Conservation (phyloP, 306 rosid genomes). For the Aeschynomene evenia region DNA sequence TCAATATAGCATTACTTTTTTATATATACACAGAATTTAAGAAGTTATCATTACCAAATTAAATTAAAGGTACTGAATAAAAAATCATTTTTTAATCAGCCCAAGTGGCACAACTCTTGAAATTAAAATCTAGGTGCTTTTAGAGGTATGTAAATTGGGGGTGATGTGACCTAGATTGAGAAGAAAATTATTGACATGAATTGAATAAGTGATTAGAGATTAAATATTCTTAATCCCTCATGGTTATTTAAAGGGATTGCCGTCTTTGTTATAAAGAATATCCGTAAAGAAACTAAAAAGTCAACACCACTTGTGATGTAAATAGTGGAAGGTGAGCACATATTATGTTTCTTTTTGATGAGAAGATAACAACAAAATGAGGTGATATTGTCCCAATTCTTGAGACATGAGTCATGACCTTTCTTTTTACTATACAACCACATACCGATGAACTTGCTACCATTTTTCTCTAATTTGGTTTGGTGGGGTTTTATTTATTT, state of each 20-base stretch:
- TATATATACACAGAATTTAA: too few relatives aligned
- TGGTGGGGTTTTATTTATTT: conserved; percentile 5
- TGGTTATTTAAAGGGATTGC: neutral
- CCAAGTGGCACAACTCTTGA: too few relatives aligned
- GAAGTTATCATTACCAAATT: too few relatives aligned
- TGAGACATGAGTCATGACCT: neutral
- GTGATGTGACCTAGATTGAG: too few relatives aligned
- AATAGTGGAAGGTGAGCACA: neutral
- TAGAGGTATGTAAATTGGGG: neutral
- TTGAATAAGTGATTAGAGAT: neutral
- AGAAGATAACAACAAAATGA: conserved; percentile 4
- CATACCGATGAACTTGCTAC: neutral
- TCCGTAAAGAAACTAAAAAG: neutral
- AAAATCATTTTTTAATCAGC: too few relatives aligned
- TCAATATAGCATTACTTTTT: too few relatives aligned
- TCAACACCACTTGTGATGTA: neutral
- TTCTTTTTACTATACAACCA: neutral
- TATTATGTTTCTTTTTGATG: neutral
- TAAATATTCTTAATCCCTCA: neutral
- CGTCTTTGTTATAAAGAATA: neutral
- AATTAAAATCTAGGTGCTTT: too few relatives aligned
- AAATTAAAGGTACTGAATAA: too few relatives aligned
- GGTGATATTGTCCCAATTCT: conserved; percentile 14
- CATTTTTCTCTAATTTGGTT: conserved; percentile 11
- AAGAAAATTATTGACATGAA: neutral